Evolutionary conservation across 768 basidiomycete species (phyloP).

Genomic region (Calocybe cyanea): DNA sequence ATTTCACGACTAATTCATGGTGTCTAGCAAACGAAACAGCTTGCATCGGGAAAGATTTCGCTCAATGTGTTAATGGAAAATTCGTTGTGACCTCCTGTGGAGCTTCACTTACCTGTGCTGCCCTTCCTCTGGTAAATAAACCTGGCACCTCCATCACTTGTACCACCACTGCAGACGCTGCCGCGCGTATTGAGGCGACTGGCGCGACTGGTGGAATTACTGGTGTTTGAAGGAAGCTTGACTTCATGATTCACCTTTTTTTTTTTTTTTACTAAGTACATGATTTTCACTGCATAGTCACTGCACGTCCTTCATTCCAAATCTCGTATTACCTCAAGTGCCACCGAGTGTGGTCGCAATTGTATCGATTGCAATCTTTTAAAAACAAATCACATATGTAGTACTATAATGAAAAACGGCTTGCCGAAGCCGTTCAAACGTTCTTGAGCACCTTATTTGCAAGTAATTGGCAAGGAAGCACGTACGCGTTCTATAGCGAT

Average conservation of each 20-base stretch:
- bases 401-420: too few species aligned
- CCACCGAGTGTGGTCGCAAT: conserved; percentile 15
- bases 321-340: not conserved
- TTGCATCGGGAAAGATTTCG: conserved; percentile 43
- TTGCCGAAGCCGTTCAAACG: too few species aligned
- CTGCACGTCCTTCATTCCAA: not conserved
- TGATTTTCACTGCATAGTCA: not conserved
- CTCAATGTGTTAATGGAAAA: conserved; percentile 49
- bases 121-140: conserved; percentile 52
- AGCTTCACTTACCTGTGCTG: conserved; percentile 36
- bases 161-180: conserved; percentile 42
- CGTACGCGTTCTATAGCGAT: too few species aligned
- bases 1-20: not conserved
- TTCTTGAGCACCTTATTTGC: too few species aligned
- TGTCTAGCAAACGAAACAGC: conserved; percentile 35
- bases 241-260: not conserved
- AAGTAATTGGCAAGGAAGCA: too few species aligned
- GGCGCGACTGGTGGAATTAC: conserved; percentile 41
- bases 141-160: conserved; percentile 51
- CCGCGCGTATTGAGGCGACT: conserved; percentile 37
- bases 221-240: conserved; percentile 20
- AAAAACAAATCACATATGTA: too few species aligned
- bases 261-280: conserved; percentile 16
- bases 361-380: too few species aligned
- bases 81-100: conserved; percentile 38